Evolutionary conservation across 176 grass and related monocot genomes (phyloP).

Genomic region (Chrysopogon serrulatus): DNA sequence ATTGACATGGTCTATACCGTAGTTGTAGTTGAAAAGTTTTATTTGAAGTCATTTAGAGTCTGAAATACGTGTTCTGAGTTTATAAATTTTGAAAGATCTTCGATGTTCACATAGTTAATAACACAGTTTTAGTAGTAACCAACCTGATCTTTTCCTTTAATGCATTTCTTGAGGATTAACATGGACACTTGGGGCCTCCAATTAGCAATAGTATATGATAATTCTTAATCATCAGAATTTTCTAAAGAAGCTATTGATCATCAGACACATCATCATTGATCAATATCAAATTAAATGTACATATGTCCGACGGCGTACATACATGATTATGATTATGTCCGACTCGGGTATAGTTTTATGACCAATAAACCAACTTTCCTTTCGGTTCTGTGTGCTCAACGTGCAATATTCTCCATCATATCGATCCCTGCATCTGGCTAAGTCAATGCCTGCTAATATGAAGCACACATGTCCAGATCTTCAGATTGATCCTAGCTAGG

Average conservation of each 20-base stretch:
- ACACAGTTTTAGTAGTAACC: no score
- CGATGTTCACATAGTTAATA: no score
- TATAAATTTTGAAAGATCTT: no score
- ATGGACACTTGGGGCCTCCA: not conserved
- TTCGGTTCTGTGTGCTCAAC: not conserved
- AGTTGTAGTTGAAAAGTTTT: no score
- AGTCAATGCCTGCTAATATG: not conserved
- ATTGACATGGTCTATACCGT: no score
- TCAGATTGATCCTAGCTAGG: no score
- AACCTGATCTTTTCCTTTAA: not conserved
- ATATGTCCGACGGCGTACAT: not conserved
- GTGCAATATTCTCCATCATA: not conserved
- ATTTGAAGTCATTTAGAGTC: no score
- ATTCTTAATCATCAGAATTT: not conserved
- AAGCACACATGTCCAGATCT: not conserved
- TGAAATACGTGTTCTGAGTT: no score
- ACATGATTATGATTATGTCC: not conserved
- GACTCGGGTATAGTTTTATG: not conserved
- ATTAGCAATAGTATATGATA: not conserved
- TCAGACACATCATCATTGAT: not conserved
- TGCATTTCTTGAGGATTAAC: not conserved
- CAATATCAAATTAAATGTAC: not conserved
- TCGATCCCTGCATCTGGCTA: not conserved
- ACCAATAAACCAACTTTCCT: not conserved
- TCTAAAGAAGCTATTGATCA: not conserved